Percentiles rank a stretch among this genome's conserved stretches.
phyloP scores from a whole-genome alignment of 495 filamentous ascomycete species.

The Apodospora peruviana region DNA sequence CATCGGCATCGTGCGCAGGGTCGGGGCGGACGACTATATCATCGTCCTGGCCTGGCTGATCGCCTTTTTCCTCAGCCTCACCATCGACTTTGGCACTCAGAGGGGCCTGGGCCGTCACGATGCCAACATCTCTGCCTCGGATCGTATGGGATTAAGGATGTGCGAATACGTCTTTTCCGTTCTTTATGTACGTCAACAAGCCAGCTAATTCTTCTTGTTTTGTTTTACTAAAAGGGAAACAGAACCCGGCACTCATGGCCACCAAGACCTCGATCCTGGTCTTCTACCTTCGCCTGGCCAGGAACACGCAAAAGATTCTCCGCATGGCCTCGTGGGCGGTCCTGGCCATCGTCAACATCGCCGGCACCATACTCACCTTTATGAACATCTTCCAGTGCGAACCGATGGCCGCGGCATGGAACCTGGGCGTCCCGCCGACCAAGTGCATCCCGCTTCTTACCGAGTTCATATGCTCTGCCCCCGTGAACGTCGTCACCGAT shows the following conservation, averaged over 20 bases:
- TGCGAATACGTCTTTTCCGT: slow-evolving; percentile 79
- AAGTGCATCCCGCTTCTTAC: slow-evolving; percentile 71
- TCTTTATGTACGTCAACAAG: slow-evolving; percentile 59
- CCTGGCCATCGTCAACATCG: slow-evolving; percentile 66
- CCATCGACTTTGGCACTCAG: slow-evolving; percentile 66
- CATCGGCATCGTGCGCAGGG: slow-evolving; percentile 61
- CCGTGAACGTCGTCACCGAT: slow-evolving; percentile 82
- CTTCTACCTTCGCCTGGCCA: slow-evolving; percentile 78
- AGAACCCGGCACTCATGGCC: slow-evolving; percentile 86
- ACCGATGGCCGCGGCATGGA: slow-evolving; percentile 62
- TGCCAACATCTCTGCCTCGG: slow-evolving; percentile 45
- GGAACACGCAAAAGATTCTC: slow-evolving; percentile 62
- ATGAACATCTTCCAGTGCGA: slow-evolving; percentile 85
- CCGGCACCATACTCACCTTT: slow-evolving; percentile 72
- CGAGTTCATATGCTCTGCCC: slow-evolving; percentile 76
- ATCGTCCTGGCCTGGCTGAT: slow-evolving; percentile 82
- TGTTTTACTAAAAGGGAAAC: not conserved
- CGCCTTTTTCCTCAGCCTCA: slow-evolving; percentile 68
- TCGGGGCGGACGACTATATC: slow-evolving; percentile 74
- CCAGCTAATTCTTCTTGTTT: not conserved
- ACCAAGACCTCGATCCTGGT: slow-evolving; percentile 89
- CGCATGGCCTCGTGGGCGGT: slow-evolving; percentile 65
- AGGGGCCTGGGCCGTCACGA: slow-evolving; percentile 77
- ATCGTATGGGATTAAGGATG: slow-evolving; percentile 50
- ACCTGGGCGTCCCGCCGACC: slow-evolving; percentile 33